Evolutionary conservation across 169 alveolate genomes (phyloP).

Genomic region (Plasmodium ovale): DNA sequence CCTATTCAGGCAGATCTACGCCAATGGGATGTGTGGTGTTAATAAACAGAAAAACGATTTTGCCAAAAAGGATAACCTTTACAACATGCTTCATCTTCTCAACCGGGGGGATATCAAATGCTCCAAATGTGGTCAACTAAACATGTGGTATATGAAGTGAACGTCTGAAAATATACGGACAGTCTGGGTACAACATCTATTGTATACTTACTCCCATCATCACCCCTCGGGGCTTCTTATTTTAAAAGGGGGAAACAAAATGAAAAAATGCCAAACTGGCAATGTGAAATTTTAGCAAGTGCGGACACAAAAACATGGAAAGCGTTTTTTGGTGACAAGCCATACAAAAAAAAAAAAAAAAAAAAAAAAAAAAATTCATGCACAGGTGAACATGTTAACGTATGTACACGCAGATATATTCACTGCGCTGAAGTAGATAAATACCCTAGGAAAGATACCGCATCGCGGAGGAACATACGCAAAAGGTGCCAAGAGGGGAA

Average conservation of each 20-base stretch:
- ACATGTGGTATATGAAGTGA: conserved; percentile 46
- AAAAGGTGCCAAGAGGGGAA: background rate
- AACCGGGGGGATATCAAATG: conserved; percentile 51
- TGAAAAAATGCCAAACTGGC: too few relatives aligned
- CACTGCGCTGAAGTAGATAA: background rate
- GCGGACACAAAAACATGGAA: too few relatives aligned
- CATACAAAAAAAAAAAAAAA: too few relatives aligned
- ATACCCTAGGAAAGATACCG: background rate
- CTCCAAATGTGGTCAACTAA: conserved; percentile 19
- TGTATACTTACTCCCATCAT: too few relatives aligned
- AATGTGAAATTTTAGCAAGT: too few relatives aligned
- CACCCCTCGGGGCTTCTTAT: too few relatives aligned
- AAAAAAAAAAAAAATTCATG: too few relatives aligned
- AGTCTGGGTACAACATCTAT: too few relatives aligned
- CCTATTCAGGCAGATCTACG: conserved; percentile 41
- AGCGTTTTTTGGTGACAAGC: too few relatives aligned
- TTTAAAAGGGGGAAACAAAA: too few relatives aligned
- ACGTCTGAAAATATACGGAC: background rate
- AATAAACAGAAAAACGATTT: conserved; percentile 65
- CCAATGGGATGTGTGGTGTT: conserved; percentile 61
- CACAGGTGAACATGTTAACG: too few relatives aligned
- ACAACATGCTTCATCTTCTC: conserved; percentile 29
- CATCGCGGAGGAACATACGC: background rate
- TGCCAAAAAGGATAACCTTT: conserved; percentile 42
- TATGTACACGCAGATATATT: too few relatives aligned